A percentile compares a stretch with the other conserved stretches of the same genome.
phyloP scores from a whole-genome alignment of 345 rosid genomes.

The Euphorbia tirucalli region DNA sequence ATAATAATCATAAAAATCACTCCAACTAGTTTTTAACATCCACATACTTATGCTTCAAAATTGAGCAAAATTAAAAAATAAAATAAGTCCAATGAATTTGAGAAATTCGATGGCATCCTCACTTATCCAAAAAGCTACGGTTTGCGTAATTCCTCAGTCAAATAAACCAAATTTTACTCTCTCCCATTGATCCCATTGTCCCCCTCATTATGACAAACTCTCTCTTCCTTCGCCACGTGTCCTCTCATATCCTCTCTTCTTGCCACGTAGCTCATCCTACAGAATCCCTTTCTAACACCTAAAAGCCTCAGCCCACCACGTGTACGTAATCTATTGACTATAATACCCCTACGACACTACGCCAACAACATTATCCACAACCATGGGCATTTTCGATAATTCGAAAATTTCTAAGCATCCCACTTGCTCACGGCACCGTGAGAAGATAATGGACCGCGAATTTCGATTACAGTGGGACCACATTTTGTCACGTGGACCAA shows the following conservation, averaged over 20 bases:
- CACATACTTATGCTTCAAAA: not conserved
- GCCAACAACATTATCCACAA: not conserved
- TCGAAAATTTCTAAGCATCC: not conserved
- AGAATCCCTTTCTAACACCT: not conserved
- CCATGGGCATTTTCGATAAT: not conserved
- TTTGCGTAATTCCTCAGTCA: not conserved
- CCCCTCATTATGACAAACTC: not conserved
- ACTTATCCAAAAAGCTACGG: not conserved
- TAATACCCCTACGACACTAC: not conserved
- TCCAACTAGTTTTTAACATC: no score
- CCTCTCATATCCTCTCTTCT: not conserved
- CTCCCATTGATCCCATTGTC: not conserved
- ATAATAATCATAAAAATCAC: no score
- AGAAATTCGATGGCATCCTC: not conserved
- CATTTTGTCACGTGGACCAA: constrained; percentile 26
- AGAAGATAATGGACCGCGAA: no score
- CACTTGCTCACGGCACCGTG: not conserved
- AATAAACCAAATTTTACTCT: not conserved
- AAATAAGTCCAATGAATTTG: not conserved
- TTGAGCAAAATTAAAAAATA: not conserved
- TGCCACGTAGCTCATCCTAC: not conserved
- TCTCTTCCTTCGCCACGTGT: not conserved
- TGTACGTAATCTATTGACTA: not conserved
- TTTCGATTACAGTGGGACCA: constrained; percentile 14
- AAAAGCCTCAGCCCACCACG: not conserved